phyloP scores from a whole-genome alignment of 805 yeast species.

The Kodamaea neixiangensis region DNA sequence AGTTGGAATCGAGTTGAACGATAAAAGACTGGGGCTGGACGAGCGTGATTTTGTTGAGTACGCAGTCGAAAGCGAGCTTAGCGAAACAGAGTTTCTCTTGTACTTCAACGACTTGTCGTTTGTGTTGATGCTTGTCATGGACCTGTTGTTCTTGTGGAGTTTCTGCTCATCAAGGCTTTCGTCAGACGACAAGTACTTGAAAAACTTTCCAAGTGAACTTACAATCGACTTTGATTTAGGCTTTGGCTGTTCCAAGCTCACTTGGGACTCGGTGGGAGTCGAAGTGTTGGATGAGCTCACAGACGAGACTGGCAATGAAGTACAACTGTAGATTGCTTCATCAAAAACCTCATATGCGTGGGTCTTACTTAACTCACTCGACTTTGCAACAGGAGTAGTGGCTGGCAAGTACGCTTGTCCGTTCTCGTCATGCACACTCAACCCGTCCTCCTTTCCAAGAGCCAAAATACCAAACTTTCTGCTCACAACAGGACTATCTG shows the following conservation, averaged over 20 bases:
- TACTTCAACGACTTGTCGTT: conserved; percentile 10
- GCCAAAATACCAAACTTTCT: conserved; percentile 49
- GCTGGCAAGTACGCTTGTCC: conserved; percentile 15
- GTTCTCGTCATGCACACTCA: conserved; percentile 10
- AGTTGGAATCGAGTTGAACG: conserved; percentile 38
- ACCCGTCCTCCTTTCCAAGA: conserved; percentile 27
- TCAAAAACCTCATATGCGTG: conserved; percentile 67
- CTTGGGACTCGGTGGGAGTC: conserved; percentile 3
- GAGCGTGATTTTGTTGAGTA: conserved; percentile 35
- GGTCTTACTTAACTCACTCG: conserved; percentile 46
- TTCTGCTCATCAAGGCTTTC: conserved; percentile 15
- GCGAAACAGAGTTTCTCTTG: conserved; percentile 34
- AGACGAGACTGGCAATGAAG: conserved; percentile 20
- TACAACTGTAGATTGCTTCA: conserved; percentile 56
- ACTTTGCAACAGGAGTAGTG: conserved; percentile 17
- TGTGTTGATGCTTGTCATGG: conserved; percentile 6
- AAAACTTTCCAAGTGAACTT: conserved; percentile 35
- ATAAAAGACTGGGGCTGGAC: conserved; percentile 40
- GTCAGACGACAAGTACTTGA: conserved; percentile 38
- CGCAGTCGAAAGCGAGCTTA: conserved; percentile 38
- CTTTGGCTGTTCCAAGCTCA: conserved; percentile 3
- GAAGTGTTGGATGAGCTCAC: conserved; percentile 3
- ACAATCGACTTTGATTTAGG: conserved; percentile 25
- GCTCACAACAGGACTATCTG: conserved; percentile 48
- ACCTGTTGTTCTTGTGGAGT: conserved; percentile 9